phyloP scores from a whole-genome alignment of 352 stramenopile species.

The Globisporangium iwayamae region DNA sequence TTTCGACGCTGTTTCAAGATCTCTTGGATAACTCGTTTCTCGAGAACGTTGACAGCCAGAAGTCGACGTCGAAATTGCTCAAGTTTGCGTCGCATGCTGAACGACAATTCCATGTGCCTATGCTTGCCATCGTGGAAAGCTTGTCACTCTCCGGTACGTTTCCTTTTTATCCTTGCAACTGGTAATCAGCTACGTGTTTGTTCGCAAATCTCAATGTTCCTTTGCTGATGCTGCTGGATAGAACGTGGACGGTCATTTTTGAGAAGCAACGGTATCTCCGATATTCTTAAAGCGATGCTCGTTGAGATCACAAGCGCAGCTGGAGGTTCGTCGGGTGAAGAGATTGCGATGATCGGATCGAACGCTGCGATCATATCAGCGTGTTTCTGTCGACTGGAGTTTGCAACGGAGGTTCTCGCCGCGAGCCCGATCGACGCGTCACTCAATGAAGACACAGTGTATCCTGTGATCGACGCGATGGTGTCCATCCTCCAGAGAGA shows the following conservation, averaged over 20 bases:
- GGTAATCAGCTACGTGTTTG: not conserved
- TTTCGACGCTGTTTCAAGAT: conserved; percentile 21
- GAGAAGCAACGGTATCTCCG: not conserved
- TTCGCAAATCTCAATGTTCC: not conserved
- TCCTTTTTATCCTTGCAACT: no score
- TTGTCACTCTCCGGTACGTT: conserved; percentile 45
- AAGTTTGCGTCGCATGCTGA: conserved; percentile 29
- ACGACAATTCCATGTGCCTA: conserved; percentile 31
- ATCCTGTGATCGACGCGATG: conserved; percentile 31
- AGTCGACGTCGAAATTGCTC: conserved; percentile 24
- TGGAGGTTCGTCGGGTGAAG: conserved; percentile 10
- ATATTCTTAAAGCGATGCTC: conserved; percentile 20
- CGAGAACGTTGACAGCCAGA: conserved; percentile 23
- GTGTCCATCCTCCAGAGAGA: conserved; percentile 40
- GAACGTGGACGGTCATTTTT: conserved; percentile 16
- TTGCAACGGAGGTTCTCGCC: conserved; percentile 24
- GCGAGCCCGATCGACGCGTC: not conserved
- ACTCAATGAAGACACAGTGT: conserved; percentile 14
- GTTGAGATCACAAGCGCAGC: conserved; percentile 1
- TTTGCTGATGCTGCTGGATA: conserved; percentile 1
- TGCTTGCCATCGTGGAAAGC: conserved; percentile 45
- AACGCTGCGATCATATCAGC: conserved; percentile 33
- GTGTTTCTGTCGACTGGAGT: conserved; percentile 35
- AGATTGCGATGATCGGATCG: conserved; percentile 24
- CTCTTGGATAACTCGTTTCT: conserved; percentile 22